Evolutionary conservation across 164 flowering plant species (phyloP).

Genomic region (Echeveria elegans): DNA sequence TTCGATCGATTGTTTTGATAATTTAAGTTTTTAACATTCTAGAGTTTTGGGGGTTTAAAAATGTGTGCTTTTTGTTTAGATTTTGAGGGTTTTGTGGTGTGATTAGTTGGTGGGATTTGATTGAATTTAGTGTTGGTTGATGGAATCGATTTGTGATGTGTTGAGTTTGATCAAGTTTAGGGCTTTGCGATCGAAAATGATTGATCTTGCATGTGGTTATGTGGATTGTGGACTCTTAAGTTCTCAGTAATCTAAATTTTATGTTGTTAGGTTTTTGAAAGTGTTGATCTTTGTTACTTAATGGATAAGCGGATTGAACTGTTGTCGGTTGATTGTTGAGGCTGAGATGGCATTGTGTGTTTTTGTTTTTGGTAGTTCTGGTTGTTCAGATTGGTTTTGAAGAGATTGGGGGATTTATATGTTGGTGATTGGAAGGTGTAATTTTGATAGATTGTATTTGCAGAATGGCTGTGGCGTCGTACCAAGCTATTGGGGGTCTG

Average conservation of each 20-base stretch:
- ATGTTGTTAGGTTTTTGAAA: background rate
- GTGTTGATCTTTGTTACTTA: background rate
- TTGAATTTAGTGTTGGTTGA: background rate
- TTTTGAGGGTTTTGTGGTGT: background rate
- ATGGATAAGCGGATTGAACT: background rate
- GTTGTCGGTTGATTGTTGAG: background rate
- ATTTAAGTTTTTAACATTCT: background rate
- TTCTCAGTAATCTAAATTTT: background rate
- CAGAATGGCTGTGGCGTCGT: conserved; percentile 63
- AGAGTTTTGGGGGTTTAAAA: background rate
- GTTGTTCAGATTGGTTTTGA: background rate
- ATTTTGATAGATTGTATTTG: conserved; percentile 11
- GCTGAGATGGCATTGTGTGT: background rate
- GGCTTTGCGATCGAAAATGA: background rate
- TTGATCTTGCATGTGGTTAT: background rate
- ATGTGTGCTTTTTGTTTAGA: background rate
- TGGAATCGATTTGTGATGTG: background rate
- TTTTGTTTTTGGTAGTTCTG: background rate
- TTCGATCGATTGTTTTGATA: background rate
- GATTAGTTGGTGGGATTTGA: background rate
- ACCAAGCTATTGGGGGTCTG: conserved; percentile 34
- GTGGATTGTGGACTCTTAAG: no score
- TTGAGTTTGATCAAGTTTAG: background rate
- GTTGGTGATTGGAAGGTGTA: background rate
- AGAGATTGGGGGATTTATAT: background rate